Conservation (phyloP, 768 basidiomycete species). For the Rhizopogon vinicolor region DNA sequence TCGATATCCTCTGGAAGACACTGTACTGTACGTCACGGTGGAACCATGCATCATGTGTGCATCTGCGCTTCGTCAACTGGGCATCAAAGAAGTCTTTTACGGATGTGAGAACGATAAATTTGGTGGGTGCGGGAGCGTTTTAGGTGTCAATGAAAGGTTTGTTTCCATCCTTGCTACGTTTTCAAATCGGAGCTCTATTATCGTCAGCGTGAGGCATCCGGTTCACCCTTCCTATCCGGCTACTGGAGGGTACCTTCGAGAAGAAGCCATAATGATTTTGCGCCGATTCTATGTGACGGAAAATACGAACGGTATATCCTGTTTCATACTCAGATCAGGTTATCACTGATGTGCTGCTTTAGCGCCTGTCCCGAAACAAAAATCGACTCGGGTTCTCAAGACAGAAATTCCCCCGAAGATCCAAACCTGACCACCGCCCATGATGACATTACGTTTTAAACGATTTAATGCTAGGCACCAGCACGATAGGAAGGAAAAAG, state of each 20-base stretch:
- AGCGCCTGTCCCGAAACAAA: constrained; percentile 92
- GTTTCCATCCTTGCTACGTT: constrained; percentile 16
- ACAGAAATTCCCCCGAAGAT: constrained; percentile 52
- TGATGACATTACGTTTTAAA: neutral
- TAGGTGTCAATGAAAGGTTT: constrained; percentile 78
- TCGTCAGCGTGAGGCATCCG: constrained; percentile 61
- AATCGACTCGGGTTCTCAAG: constrained; percentile 80
- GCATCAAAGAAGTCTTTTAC: constrained; percentile 86
- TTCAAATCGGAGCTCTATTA: neutral
- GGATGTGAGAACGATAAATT: constrained; percentile 96
- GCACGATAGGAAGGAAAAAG: neutral
- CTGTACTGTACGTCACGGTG: constrained; percentile 94
- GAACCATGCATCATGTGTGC: constrained; percentile 99
- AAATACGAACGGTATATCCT: constrained; percentile 77
- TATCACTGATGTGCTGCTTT: constrained; percentile 6
- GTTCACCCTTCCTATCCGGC: constrained; percentile 72
- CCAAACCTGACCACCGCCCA: neutral
- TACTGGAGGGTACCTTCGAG: constrained; percentile 68
- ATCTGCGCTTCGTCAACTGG: constrained; percentile 89
- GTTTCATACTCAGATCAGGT: constrained; percentile 1
- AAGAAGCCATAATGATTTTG: constrained; percentile 83
- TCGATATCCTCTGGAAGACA: constrained; percentile 65
- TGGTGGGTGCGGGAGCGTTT: constrained; percentile 93
- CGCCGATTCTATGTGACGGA: constrained; percentile 91
- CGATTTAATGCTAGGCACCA: neutral